phyloP scores from a whole-genome alignment of 1,139 yeast species.

The Lodderomyces margitis region DNA sequence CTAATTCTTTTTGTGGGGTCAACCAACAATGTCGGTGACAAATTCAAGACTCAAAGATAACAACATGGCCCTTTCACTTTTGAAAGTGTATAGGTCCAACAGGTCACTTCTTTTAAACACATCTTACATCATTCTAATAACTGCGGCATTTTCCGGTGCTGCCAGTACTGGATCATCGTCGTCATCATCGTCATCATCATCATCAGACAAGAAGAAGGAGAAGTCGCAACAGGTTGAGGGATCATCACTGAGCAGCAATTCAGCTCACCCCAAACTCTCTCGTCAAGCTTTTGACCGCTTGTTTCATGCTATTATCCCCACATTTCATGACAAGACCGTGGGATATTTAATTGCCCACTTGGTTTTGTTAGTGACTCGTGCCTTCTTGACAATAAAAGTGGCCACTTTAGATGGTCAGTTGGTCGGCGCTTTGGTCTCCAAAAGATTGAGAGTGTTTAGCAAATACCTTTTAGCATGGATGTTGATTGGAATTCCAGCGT shows the following conservation, averaged over 20 bases:
- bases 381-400: slow-evolving; percentile 74
- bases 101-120: slow-evolving; percentile 48
- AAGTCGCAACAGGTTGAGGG: slow-evolving; percentile 9
- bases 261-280: slow-evolving; percentile 30
- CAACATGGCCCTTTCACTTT: slow-evolving; percentile 23
- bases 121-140: slow-evolving; percentile 46
- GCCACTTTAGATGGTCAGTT: slow-evolving; percentile 85
- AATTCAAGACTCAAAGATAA: slow-evolving; percentile 8
- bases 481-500: slow-evolving; percentile 83
- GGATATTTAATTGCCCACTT: slow-evolving; percentile 56
- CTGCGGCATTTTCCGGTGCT: slow-evolving; percentile 48
- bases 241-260: not conserved
- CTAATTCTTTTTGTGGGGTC: too few relatives aligned
- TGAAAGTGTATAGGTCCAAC: slow-evolving; percentile 43
- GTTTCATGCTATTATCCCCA: slow-evolving; percentile 41
- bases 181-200: slow-evolving; percentile 5
- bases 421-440: slow-evolving; percentile 79
- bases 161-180: slow-evolving; percentile 26
- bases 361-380: slow-evolving; percentile 61
- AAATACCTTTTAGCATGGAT: slow-evolving; percentile 74
- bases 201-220: slow-evolving; percentile 12
- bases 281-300: slow-evolving; percentile 33
- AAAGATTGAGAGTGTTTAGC: slow-evolving; percentile 62
- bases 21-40: slow-evolving; percentile 9
- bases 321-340: slow-evolving; percentile 31